Evolutionary conservation across 2,329 filamentous ascomycete species (phyloP), one percentile per base, ranked within the genome.

Genomic region (Epichloe scottii): DNA sequence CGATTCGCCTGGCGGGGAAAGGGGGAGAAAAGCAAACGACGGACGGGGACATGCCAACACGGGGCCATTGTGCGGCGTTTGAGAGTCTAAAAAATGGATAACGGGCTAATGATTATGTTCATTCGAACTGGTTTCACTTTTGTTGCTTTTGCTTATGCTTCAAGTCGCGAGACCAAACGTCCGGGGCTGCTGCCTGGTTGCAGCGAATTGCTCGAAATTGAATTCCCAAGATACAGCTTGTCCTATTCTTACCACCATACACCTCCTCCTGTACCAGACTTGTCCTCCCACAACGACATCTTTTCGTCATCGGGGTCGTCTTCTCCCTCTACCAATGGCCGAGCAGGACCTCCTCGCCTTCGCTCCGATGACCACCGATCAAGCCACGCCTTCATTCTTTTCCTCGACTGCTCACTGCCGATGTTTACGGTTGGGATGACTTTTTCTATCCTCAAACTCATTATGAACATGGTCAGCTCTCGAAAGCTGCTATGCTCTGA

Each of bases 401-500:
- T 72, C 47, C 81, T 66, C 3, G 73, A 71, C 50, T 69, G 65
- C 53, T 81, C 79, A 60, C 75, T 82, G 2, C 79, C 80, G 1
- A 84, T 77, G 52, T 98, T 97, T 3, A 98, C 93, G 0, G 93
- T 98, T 0, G 93, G 93, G 15, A 98, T 85, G 6, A 98, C 79
- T 67, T 84, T 87, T 56, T 91, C 89, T 57, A 98, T 94, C 51
- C 87, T 73, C 65, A 98, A 65, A 19, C 84, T 80, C 74, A 93
- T 93, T 58, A 91, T 80, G 63, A 98, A 98, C 78, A 97, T 84
- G 0, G 89, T 91, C 63, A 98, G 68, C 71, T 98, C 93, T 40
- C 91, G 77, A 63, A 98, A 98, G 55, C 87, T 94, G 65, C 87
- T 93, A 66, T 98, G 93, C 70, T 98, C 93, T 48, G 85, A 90